A percentile compares a stretch with the other conserved stretches of the same genome.
These are phyloP conservation scores for Panicum virgatum DNA, from an alignment of 202 grass and related monocot species.

Conservation along the genomic window DNA sequence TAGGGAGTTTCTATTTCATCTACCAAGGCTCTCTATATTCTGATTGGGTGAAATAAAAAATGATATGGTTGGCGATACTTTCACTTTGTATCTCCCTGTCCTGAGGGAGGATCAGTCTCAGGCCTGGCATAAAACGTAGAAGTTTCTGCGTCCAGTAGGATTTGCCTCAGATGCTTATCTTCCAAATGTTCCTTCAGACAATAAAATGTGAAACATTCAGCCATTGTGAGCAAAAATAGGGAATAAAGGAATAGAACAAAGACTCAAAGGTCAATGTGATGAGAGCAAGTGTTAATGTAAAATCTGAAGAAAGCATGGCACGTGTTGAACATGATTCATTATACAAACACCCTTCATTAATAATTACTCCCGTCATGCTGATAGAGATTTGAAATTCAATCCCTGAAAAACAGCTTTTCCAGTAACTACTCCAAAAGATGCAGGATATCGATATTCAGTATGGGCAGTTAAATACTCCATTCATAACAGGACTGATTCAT, in stretches of 20 bases:
- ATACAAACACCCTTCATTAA: not conserved
- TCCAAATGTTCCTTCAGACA: constrained; percentile 74
- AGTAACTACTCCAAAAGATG: not conserved
- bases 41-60: not conserved
- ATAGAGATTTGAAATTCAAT: not conserved
- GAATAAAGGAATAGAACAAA: not conserved
- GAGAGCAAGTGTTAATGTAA: not conserved
- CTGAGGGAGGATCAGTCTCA: constrained; percentile 37
- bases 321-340: not conserved
- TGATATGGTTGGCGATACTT: not conserved
- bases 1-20: constrained; percentile 1
- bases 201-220: not conserved
- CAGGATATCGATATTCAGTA: not conserved
- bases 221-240: not conserved
- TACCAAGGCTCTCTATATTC: not conserved
- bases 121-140: constrained; percentile 41
- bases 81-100: constrained; percentile 38
- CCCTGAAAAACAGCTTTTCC: not conserved
- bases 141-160: constrained; percentile 67
- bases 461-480: not conserved
- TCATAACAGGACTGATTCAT: no score
- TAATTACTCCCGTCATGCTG: not conserved
- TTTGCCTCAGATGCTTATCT: constrained; percentile 81
- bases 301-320: not conserved
- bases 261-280: not conserved